A percentile compares a stretch with the other conserved stretches of the same genome.
Evolutionary conservation across 306 rosid species (phyloP).

Genomic region (Hylodesmum podocarpum): DNA sequence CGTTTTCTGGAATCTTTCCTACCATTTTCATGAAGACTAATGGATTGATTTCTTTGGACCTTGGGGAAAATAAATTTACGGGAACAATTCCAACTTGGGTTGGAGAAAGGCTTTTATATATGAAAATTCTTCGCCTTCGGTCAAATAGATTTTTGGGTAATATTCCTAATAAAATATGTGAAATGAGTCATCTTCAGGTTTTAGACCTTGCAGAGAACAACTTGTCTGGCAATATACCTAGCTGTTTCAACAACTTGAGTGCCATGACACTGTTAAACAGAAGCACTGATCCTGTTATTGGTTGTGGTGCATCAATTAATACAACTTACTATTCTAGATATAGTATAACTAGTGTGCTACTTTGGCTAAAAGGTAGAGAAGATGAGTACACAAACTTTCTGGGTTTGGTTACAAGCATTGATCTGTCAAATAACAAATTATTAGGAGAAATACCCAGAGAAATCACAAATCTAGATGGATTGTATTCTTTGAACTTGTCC

Average conservation of each 20-base stretch:
- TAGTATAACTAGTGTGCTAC: too few species aligned
- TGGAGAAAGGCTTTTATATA: neutral
- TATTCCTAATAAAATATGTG: neutral
- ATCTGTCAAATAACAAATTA: neutral
- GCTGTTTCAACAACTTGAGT: conserved; percentile 24
- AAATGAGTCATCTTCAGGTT: neutral
- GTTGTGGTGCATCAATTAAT: too few species aligned
- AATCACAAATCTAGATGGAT: neutral
- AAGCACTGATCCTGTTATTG: neutral
- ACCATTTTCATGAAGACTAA: neutral
- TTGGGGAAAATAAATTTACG: neutral
- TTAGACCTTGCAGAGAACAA: conserved; percentile 32
- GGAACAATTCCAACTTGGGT: neutral
- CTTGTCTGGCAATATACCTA: conserved; percentile 20
- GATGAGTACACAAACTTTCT: neutral
- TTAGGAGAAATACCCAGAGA: neutral
- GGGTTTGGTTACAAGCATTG: neutral
- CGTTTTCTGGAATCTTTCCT: neutral
- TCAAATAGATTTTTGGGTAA: neutral
- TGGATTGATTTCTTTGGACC: neutral
- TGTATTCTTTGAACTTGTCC: conserved; percentile 29
- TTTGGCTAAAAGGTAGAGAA: neutral
- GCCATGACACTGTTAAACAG: conserved; percentile 9
- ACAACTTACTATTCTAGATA: too few species aligned
- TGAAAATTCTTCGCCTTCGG: neutral